These are phyloP conservation scores for Proliferodiscus dingleyae DNA, from an alignment of 2,329 filamentous ascomycete genomes.

Conservation along the genomic window DNA sequence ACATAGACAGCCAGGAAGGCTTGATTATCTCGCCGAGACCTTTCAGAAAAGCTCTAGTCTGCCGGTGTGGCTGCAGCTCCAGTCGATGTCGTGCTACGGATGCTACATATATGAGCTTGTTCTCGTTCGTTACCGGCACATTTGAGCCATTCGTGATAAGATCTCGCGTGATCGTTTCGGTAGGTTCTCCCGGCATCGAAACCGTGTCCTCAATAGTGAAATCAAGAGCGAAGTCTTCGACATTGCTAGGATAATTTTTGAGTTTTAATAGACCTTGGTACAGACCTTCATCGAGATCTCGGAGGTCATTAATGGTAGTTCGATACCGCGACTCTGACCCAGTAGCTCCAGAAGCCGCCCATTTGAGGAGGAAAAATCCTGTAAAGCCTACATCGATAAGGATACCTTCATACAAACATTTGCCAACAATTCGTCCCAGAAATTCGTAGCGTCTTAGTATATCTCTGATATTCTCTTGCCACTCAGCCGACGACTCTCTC, in stretches of 20 bases:
- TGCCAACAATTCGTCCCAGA: slow-evolving; percentile 85
- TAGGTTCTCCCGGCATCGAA: slow-evolving; percentile 40
- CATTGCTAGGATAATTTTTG: slow-evolving; percentile 80
- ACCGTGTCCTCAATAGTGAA: slow-evolving; percentile 80
- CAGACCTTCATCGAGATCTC: slow-evolving; percentile 83
- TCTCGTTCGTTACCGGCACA: slow-evolving; percentile 80
- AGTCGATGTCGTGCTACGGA: slow-evolving; percentile 86
- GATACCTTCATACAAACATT: slow-evolving; percentile 96
- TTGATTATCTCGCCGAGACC: slow-evolving; percentile 86
- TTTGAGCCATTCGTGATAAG: slow-evolving; percentile 73
- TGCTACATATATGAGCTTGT: slow-evolving; percentile 89
- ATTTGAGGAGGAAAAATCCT: slow-evolving; percentile 93
- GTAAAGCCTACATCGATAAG: slow-evolving; percentile 90
- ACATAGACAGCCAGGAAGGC: slow-evolving; percentile 94
- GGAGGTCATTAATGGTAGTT: slow-evolving; percentile 89
- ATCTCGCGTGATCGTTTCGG: slow-evolving; percentile 65
- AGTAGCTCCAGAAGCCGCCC: slow-evolving; percentile 68
- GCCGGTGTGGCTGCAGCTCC: slow-evolving; percentile 70
- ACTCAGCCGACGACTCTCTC: slow-evolving; percentile 49
- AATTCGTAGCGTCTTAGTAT: slow-evolving; percentile 81
- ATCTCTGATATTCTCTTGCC: slow-evolving; percentile 51
- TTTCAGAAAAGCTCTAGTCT: slow-evolving; percentile 82
- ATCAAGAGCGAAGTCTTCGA: slow-evolving; percentile 75
- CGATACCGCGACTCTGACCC: slow-evolving; percentile 70
- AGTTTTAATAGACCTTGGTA: slow-evolving; percentile 80